Percentiles rank a stretch among this genome's conserved stretches.
These are phyloP conservation scores for Serendipita sp. DNA, from an alignment of 768 basidiomycete genomes.

Conservation along the genomic window DNA sequence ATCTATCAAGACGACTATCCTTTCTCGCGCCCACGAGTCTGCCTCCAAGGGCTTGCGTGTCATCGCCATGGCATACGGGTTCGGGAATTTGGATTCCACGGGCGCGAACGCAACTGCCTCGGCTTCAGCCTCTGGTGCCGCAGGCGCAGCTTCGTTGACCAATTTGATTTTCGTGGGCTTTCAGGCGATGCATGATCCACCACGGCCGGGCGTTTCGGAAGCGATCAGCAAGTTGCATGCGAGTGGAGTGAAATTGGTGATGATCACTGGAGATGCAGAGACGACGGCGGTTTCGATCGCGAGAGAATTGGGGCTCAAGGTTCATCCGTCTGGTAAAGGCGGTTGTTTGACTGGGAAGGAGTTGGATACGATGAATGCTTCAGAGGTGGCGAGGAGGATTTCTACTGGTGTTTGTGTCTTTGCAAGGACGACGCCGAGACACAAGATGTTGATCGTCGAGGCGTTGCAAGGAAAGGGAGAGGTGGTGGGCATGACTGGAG, in stretches of 20 bases:
- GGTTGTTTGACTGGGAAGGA: slow-evolving; percentile 60
- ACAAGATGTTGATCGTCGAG: slow-evolving; percentile 95
- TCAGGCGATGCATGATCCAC: slow-evolving; percentile 91
- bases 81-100: slow-evolving; percentile 30
- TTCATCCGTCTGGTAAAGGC: slow-evolving; percentile 26
- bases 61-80: slow-evolving; percentile 84
- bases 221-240: slow-evolving; percentile 65
- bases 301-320: slow-evolving; percentile 61
- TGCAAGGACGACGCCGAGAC: slow-evolving; percentile 87
- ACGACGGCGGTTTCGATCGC: slow-evolving; percentile 83
- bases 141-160: slow-evolving; percentile 17
- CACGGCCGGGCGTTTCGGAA: slow-evolving; percentile 82
- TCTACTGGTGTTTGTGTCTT: slow-evolving; percentile 58
- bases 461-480: slow-evolving; percentile 81
- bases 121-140: neutral
- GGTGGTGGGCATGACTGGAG: slow-evolving; percentile 95
- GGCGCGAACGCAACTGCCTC: slow-evolving; percentile 13
- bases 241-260: slow-evolving; percentile 89
- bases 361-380: slow-evolving; percentile 69
- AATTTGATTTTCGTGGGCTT: slow-evolving; percentile 84
- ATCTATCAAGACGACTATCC: slow-evolving; percentile 54
- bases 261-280: slow-evolving; percentile 96
- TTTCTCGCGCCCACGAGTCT: slow-evolving; percentile 50
- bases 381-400: slow-evolving; percentile 52
- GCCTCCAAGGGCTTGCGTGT: slow-evolving; percentile 70